A percentile compares a stretch with the other conserved stretches of the same genome.
phyloP scores from a whole-genome alignment of 768 basidiomycete genomes.

The Podaxis mareebaensis region DNA sequence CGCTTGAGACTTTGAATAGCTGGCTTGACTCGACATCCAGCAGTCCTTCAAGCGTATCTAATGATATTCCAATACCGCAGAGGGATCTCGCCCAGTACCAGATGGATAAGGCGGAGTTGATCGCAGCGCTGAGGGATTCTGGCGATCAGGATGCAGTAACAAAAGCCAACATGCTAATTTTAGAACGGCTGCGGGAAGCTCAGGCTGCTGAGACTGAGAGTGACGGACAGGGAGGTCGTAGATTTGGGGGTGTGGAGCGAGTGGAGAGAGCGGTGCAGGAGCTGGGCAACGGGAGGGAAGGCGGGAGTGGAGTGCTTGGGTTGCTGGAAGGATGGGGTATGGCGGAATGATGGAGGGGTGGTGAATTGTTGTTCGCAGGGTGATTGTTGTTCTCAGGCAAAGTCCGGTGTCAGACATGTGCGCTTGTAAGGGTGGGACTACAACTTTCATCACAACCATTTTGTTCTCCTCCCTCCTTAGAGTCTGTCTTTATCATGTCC shows the following conservation, averaged over 20 bases:
- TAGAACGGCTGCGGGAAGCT: slow-evolving; percentile 53
- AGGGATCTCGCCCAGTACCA: slow-evolving; percentile 36
- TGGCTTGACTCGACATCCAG: slow-evolving; percentile 34
- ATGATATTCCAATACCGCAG: not conserved
- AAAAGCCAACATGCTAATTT: slow-evolving; percentile 49
- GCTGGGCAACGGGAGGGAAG: slow-evolving; percentile 19
- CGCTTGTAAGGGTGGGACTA: not conserved
- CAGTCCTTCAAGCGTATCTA: not conserved
- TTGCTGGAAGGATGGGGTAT: slow-evolving; percentile 48
- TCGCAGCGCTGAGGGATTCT: slow-evolving; percentile 24
- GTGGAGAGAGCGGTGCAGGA: slow-evolving; percentile 49
- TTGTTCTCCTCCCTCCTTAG: slow-evolving; percentile 20
- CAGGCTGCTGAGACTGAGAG: slow-evolving; percentile 43
- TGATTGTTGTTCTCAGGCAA: slow-evolving; percentile 18
- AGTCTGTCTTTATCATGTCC: slow-evolving; percentile 27
- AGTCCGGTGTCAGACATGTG: not conserved
- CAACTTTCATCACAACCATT: slow-evolving; percentile 8
- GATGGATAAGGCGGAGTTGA: slow-evolving; percentile 40
- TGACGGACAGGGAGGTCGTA: slow-evolving; percentile 25
- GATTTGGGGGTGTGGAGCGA: slow-evolving; percentile 39
- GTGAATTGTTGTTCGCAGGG: slow-evolving; percentile 20
- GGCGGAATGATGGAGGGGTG: slow-evolving; percentile 6
- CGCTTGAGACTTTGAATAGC: slow-evolving; percentile 47
- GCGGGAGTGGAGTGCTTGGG: slow-evolving; percentile 39
- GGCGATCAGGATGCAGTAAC: slow-evolving; percentile 36